A percentile compares a stretch with the other conserved stretches of the same genome.
Conservation (phyloP, 2,329 filamentous ascomycete genomes). For the Ophiostoma pallidulum region DNA sequence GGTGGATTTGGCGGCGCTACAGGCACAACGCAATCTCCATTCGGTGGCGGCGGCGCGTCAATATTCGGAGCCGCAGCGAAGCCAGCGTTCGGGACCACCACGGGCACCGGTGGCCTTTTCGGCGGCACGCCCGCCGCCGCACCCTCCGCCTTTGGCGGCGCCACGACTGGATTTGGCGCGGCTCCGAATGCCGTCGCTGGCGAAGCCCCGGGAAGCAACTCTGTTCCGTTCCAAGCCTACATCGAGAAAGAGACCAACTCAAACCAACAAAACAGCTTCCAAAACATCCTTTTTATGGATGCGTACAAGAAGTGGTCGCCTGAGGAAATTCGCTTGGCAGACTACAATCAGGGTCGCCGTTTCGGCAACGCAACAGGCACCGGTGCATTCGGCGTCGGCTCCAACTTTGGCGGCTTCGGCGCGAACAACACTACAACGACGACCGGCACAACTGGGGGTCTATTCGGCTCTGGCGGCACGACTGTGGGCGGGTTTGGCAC, state of each 20-base stretch:
- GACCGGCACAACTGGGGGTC: constrained; percentile 25
- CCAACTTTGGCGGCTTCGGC: constrained; percentile 43
- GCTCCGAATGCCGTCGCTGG: constrained; percentile 40
- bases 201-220: constrained; percentile 59
- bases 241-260: constrained; percentile 61
- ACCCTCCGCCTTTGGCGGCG: constrained; percentile 31
- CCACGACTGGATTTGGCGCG: constrained; percentile 20
- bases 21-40: constrained; percentile 29
- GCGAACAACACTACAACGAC: constrained; percentile 29
- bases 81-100: constrained; percentile 30
- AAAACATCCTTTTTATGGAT: constrained; percentile 70
- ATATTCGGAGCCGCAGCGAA: constrained; percentile 45
- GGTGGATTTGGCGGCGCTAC: constrained; percentile 33
- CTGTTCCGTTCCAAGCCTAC: constrained; percentile 57
- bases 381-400: constrained; percentile 67
- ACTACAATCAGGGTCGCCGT: constrained; percentile 80
- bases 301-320: constrained; percentile 83
- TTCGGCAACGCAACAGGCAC: constrained; percentile 76
- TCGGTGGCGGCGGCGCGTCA: constrained; percentile 29
- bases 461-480: constrained; percentile 31
- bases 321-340: constrained; percentile 72
- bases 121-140: constrained; percentile 30
- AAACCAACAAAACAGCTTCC: constrained; percentile 53
- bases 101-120: constrained; percentile 33
- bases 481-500: constrained; percentile 28